A percentile compares a stretch with the other conserved stretches of the same genome.
These are phyloP conservation scores for Plasmodium inui DNA, from an alignment of 169 alveolate genomes.

Conservation along the genomic window DNA sequence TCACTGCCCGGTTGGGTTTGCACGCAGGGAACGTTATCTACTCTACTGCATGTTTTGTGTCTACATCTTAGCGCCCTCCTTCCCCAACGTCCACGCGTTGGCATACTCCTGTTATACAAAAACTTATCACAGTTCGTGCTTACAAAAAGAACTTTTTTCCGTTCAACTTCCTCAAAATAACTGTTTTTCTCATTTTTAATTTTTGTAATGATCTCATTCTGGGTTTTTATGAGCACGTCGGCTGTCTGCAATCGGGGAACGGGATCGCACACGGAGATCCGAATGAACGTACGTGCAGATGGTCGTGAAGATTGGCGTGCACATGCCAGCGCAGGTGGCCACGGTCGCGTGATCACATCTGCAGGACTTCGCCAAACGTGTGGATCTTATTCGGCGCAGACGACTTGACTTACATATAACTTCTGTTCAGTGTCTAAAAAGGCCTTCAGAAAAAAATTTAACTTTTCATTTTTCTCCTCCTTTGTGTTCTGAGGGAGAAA, in stretches of 20 bases:
- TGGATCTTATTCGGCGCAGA: neutral
- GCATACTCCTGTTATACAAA: neutral
- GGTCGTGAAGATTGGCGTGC: neutral
- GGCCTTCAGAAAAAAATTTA: conserved; percentile 48
- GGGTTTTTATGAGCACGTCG: conserved; percentile 53
- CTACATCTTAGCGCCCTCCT: neutral
- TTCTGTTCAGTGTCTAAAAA: conserved; percentile 65
- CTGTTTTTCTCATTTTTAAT: conserved; percentile 42
- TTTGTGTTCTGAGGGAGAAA: conserved; percentile 1
- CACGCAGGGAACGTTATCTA: neutral
- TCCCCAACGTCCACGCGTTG: neutral
- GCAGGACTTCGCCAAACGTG: neutral
- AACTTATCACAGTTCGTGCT: neutral
- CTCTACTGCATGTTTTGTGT: neutral
- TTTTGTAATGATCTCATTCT: conserved; percentile 42
- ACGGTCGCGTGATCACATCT: neutral
- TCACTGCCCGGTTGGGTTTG: neutral
- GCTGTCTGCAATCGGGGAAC: conserved; percentile 24
- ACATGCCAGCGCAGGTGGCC: neutral
- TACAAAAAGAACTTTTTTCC: conserved; percentile 32
- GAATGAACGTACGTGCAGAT: neutral
- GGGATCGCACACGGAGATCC: neutral
- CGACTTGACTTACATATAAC: conserved; percentile 37
- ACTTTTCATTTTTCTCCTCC: conserved; percentile 16
- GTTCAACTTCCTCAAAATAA: conserved; percentile 43